Evolutionary conservation across 148 eudicot genomes (phyloP), one percentile per base, ranked within the genome.

Genomic region (Silene uniflora): DNA sequence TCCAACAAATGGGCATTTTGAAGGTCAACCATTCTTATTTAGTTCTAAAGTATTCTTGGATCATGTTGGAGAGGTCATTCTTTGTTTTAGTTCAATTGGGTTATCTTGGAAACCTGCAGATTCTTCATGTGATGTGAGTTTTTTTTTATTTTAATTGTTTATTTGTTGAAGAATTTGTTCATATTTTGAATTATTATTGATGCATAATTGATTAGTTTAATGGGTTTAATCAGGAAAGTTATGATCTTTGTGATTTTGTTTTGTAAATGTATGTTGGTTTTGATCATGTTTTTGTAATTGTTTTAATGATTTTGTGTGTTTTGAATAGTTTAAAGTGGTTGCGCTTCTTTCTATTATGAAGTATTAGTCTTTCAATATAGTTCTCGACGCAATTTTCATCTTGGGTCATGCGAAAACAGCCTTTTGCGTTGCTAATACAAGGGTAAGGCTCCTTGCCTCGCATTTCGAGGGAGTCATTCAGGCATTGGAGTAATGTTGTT

Each of bases 91-190:
- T 80, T 77, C 88, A 39, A 79, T 75, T 79, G 87, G 87, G 55
- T 77, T 91, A 75, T 86, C 89, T 62, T 91, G 96, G 92, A 81
- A 76, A 81, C 79, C 75, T 27, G 78, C 65, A 18, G 89, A 85
- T 46, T 78, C 84, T 49, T 44, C n/a, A 5, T 18, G 6, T 62
- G 59, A 83, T 78, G 91, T 90, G 71, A 81, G 87, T 32, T 71
- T 23, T 72, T 59, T n/a, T n/a, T n/a, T n/a, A 12, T 76, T 63
- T 32, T 74, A 64, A 16, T 54, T 22, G 59, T 32, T 23, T 27
- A 7, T 49, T 64, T 81, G 54, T 0, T 39, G 44, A 39, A 39
- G 8, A 39, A 72, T 71, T 58, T 56, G 64, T 35, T 35, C 27
- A 77, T 42, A 74, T 69, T 23, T 17, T 39, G 78, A 77, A 42